Evolutionary conservation across 2,329 filamentous ascomycete genomes (phyloP).

Genomic region (Ascochyta lentis): DNA sequence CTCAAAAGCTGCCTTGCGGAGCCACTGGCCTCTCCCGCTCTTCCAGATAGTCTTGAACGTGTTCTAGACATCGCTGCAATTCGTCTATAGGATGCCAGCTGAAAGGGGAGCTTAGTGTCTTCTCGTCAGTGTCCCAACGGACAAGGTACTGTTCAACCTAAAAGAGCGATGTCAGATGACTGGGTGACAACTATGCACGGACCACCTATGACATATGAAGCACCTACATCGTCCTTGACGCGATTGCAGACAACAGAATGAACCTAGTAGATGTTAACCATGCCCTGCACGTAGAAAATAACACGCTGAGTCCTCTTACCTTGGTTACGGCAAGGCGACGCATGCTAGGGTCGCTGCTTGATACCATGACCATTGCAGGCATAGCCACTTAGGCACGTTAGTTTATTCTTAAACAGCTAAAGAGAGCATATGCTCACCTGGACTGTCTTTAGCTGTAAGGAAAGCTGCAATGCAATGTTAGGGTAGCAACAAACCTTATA

Average conservation of each 20-base stretch:
- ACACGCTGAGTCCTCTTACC: conserved; percentile 21
- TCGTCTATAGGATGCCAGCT: conserved; percentile 55
- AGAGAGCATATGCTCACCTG: background rate
- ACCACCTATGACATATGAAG: conserved; percentile 9
- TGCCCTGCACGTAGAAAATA: conserved; percentile 1
- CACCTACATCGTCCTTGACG: conserved; percentile 31
- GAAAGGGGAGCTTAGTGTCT: conserved; percentile 33
- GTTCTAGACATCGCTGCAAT: conserved; percentile 47
- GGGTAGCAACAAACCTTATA: background rate
- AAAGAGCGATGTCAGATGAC: conserved; percentile 21
- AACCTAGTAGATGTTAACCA: conserved; percentile 22
- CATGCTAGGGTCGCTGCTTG: conserved; percentile 22
- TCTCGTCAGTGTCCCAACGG: conserved; percentile 41
- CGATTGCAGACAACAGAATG: conserved; percentile 38
- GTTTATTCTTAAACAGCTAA: background rate
- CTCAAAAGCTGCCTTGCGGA: background rate
- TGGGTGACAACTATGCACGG: conserved; percentile 16
- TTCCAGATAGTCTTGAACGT: conserved; percentile 54
- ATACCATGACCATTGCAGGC: conserved; percentile 39
- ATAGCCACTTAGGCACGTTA: conserved; percentile 28
- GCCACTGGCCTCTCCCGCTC: conserved; percentile 30
- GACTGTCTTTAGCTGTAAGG: background rate
- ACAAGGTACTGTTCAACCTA: conserved; percentile 55
- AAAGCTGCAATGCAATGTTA: background rate
- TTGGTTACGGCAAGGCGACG: conserved; percentile 32